Percentiles rank a stretch among this genome's conserved stretches.
Conservation (phyloP, 495 filamentous ascomycete species). For the Xylaria scruposa region DNA sequence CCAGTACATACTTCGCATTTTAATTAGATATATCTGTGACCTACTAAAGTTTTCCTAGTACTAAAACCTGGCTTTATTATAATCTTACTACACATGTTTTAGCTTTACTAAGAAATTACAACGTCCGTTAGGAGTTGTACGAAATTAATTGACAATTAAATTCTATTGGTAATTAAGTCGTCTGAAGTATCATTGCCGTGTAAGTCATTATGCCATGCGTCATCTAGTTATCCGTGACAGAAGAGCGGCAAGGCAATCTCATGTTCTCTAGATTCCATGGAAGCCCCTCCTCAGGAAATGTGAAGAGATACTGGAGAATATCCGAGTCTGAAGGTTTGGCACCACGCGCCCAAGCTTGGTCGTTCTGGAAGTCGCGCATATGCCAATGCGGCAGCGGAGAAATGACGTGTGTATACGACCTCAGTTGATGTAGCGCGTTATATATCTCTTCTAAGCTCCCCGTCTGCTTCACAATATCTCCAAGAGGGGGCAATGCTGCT, state of each 20-base stretch:
- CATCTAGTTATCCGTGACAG: neutral
- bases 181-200: neutral
- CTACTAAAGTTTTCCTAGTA: too few relatives aligned
- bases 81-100: too few relatives aligned
- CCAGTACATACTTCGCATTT: too few relatives aligned
- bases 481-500: neutral
- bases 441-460: neutral
- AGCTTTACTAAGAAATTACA: neutral
- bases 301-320: conserved; percentile 4
- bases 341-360: neutral
- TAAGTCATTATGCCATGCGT: neutral
- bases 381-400: neutral
- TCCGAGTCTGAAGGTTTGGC: neutral
- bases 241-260: neutral
- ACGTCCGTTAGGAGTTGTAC: neutral
- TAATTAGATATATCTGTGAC: too few relatives aligned
- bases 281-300: neutral
- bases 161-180: neutral
- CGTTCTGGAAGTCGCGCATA: neutral
- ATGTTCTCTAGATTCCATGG: neutral
- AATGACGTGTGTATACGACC: neutral
- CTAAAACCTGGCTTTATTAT: too few relatives aligned
- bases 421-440: conserved; percentile 7
- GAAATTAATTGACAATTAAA: neutral
- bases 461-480: conserved; percentile 2